These are phyloP conservation scores for Mortierella sp. DNA, from an alignment of 371 early-diverging fungal genomes.

Conservation along the genomic window DNA sequence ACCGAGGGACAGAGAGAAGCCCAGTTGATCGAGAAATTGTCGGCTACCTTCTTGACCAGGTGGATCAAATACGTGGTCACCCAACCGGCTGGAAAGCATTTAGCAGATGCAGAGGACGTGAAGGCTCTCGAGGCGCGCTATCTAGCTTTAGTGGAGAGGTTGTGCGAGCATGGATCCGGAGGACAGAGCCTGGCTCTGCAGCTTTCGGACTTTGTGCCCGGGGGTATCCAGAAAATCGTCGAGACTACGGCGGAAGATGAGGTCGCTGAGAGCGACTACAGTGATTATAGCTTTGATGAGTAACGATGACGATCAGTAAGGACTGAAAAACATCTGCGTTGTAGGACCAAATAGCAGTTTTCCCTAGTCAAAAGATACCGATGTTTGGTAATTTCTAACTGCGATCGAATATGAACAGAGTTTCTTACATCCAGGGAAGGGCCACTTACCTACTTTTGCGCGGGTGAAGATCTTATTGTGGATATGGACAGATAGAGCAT, in stretches of 20 bases:
- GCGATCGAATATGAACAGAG: too few species aligned
- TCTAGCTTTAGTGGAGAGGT: constrained; percentile 26
- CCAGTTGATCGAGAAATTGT: constrained; percentile 36
- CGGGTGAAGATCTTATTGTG: too few species aligned
- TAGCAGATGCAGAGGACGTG: constrained; percentile 32
- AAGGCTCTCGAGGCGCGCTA: constrained; percentile 24
- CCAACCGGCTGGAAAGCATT: constrained; percentile 12
- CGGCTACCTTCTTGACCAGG: constrained; percentile 26
- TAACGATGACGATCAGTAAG: too few species aligned
- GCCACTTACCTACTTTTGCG: too few species aligned
- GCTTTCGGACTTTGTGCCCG: constrained; percentile 40
- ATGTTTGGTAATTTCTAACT: too few species aligned
- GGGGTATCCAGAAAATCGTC: constrained; percentile 10
- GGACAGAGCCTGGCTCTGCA: constrained; percentile 41
- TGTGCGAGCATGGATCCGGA: constrained; percentile 47
- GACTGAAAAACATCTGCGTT: too few species aligned
- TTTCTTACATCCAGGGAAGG: too few species aligned
- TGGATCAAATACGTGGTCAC: constrained; percentile 18
- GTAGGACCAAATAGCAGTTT: too few species aligned
- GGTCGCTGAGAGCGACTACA: neutral
- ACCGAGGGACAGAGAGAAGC: constrained; percentile 46
- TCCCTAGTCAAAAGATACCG: too few species aligned
- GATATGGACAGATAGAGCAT: too few species aligned
- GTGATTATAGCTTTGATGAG: neutral
- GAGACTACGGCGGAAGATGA: neutral